Percentiles rank a stretch among this genome's conserved stretches.
phyloP scores from a whole-genome alignment of 176 grass and related monocot species.

The Dactylis glomerata region DNA sequence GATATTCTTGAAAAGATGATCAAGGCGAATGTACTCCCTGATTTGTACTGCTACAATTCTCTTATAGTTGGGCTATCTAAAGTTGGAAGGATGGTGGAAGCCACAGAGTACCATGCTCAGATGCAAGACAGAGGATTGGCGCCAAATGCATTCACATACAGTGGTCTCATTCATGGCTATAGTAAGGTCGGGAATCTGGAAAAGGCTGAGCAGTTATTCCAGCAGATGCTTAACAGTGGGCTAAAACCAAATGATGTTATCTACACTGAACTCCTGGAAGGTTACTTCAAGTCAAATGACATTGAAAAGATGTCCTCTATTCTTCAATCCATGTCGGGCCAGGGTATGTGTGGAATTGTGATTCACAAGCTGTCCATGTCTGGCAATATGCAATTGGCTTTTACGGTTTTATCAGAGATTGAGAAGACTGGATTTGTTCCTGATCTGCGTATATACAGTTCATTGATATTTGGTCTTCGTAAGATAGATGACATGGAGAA shows the following conservation, averaged over 20 bases:
- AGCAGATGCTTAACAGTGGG: constrained; percentile 49
- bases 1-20: constrained; percentile 57
- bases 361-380: constrained; percentile 55
- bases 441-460: constrained; percentile 62
- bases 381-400: constrained; percentile 55
- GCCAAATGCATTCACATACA: constrained; percentile 71
- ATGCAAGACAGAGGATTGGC: constrained; percentile 54
- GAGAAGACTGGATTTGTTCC: constrained; percentile 57
- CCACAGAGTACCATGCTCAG: constrained; percentile 45
- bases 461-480: constrained; percentile 64
- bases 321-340: constrained; percentile 56
- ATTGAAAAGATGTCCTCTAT: constrained; percentile 45
- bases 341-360: constrained; percentile 49
- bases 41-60: constrained; percentile 75
- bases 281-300: constrained; percentile 50
- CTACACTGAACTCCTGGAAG: constrained; percentile 58
- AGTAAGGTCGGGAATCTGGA: constrained; percentile 53
- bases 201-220: constrained; percentile 56
- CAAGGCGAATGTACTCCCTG: constrained; percentile 44
- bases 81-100: constrained; percentile 60
- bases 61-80: constrained; percentile 66
- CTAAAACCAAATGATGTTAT: constrained; percentile 55
- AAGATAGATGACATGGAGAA: constrained; percentile 46
- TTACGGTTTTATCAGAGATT: constrained; percentile 56
- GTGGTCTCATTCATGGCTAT: constrained; percentile 55